A percentile compares a stretch with the other conserved stretches of the same genome.
Evolutionary conservation across 495 filamentous ascomycete species (phyloP).

Genomic region (Hypoxylon trugodes): DNA sequence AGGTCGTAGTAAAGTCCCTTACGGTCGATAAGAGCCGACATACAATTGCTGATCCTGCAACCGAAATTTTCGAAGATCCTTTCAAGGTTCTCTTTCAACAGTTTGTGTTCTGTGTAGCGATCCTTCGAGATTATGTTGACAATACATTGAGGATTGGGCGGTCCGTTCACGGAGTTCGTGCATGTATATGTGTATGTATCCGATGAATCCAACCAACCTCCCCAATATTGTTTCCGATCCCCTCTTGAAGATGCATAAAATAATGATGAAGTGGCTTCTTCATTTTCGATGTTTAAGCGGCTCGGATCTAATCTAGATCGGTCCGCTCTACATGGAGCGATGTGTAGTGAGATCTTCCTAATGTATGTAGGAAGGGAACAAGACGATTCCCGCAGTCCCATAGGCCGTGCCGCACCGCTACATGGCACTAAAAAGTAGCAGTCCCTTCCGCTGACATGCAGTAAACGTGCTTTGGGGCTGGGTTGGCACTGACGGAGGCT

Average conservation of each 20-base stretch:
- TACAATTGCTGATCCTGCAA: slow-evolving; percentile 3
- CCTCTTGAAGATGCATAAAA: not conserved
- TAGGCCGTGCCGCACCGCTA: not conserved
- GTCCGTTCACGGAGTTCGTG: too few relatives aligned
- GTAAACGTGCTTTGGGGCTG: slow-evolving; percentile 2
- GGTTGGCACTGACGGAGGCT: not conserved
- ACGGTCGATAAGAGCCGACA: slow-evolving; percentile 7
- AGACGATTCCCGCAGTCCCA: not conserved
- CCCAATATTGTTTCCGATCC: not conserved
- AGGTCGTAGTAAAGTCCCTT: slow-evolving; percentile 1
- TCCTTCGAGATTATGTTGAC: too few relatives aligned
- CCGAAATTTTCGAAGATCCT: not conserved
- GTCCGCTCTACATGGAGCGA: slow-evolving; percentile 4
- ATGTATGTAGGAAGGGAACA: not conserved
- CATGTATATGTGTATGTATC: too few relatives aligned
- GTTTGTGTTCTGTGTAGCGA: not conserved
- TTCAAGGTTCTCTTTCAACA: slow-evolving; percentile 1
- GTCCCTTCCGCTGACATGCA: not conserved
- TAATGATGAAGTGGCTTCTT: not conserved
- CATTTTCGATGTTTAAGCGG: not conserved
- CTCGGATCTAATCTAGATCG: not conserved
- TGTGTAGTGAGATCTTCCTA: not conserved
- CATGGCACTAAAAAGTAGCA: not conserved
- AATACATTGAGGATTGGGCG: too few relatives aligned
- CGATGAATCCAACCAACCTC: not conserved